phyloP scores from a whole-genome alignment of 495 filamentous ascomycete genomes.

The Cercophora newfieldiana region DNA sequence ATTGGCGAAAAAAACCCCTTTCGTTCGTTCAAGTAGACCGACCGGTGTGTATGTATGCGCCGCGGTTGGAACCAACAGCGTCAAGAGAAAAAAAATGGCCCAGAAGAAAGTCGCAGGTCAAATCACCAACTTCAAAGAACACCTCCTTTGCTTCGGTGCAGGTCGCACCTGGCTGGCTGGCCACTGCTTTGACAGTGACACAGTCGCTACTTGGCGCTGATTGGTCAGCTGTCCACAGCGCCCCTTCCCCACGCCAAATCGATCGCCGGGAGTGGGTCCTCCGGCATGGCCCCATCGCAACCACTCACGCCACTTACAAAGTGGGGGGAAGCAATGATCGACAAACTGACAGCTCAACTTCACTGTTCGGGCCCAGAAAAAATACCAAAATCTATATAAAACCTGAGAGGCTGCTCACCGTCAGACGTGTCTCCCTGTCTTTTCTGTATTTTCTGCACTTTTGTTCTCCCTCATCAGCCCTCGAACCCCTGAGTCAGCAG shows the following conservation, averaged over 20 bases:
- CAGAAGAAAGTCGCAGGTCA: background rate
- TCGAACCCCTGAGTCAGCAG: background rate
- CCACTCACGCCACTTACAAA: background rate
- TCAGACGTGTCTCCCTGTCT: background rate
- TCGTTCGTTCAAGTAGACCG: background rate
- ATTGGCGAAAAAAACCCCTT: background rate
- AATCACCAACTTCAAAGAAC: background rate
- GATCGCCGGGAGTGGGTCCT: slow-evolving; percentile 8
- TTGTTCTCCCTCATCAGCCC: background rate
- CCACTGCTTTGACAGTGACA: slow-evolving; percentile 30
- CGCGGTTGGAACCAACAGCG: background rate
- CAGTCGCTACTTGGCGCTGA: slow-evolving; percentile 27
- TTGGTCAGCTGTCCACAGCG: slow-evolving; percentile 18
- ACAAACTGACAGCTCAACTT: slow-evolving; percentile 6
- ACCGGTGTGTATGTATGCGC: background rate
- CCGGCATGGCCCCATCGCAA: background rate
- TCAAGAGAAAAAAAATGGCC: background rate
- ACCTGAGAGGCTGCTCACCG: background rate
- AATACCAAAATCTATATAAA: background rate
- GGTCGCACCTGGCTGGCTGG: background rate
- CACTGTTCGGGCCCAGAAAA: background rate
- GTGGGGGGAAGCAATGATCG: background rate
- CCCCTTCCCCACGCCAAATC: background rate
- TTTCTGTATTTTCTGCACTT: background rate
- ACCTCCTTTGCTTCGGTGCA: background rate